Conservation (phyloP, 352 stramenopile species). For the Thraustotheca clavata region DNA sequence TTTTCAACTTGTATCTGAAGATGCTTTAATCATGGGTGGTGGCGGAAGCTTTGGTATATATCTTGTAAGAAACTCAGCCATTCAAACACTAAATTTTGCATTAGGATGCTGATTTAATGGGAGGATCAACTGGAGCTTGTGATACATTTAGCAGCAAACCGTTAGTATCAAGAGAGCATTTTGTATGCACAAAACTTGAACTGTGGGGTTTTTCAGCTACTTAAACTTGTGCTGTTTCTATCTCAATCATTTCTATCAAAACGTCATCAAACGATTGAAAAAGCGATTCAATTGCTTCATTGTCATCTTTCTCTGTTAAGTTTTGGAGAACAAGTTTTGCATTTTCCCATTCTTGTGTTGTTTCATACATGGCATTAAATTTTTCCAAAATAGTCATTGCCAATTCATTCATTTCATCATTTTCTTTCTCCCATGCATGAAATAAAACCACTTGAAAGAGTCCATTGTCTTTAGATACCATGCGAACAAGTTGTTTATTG, state of each 20-base stretch:
- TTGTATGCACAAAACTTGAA: conserved; percentile 72
- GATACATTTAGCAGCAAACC: conserved; percentile 82
- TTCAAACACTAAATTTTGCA: not conserved
- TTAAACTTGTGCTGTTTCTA: not conserved
- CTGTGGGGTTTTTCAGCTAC: conserved; percentile 59
- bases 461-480: conserved; percentile 60
- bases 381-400: conserved; percentile 53
- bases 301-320: conserved; percentile 33
- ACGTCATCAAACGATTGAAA: not conserved
- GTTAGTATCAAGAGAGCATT: conserved; percentile 68
- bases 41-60: conserved; percentile 86
- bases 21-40: conserved; percentile 86
- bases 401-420: conserved; percentile 32
- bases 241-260: not conserved
- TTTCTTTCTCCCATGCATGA: conserved; percentile 40
- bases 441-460: conserved; percentile 63
- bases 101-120: conserved; percentile 80
- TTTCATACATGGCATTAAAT: conserved; percentile 39
- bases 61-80: conserved; percentile 40
- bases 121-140: conserved; percentile 74
- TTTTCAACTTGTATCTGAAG: conserved; percentile 86
- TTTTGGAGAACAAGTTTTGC: conserved; percentile 37
- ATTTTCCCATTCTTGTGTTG: conserved; percentile 33
- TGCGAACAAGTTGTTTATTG: conserved; percentile 32
- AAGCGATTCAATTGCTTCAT: conserved; percentile 26